Percentiles rank a stretch among this genome's conserved stretches.
These are phyloP conservation scores for Trypanosomatidae sp. DNA, from an alignment of 208 protist genomes.

Conservation along the genomic window DNA sequence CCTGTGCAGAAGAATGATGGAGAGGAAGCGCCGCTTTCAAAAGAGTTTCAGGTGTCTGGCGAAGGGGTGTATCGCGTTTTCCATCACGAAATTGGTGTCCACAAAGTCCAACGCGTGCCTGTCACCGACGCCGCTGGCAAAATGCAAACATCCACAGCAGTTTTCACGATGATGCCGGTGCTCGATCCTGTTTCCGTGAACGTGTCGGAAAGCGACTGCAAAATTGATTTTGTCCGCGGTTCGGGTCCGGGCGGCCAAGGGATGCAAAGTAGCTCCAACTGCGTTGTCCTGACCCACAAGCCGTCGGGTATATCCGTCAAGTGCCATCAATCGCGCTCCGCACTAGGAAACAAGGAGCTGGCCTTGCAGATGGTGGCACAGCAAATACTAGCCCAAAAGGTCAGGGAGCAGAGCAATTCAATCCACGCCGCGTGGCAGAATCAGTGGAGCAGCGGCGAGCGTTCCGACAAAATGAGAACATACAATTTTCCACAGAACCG, in stretches of 20 bases:
- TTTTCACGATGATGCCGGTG: constrained; percentile 85
- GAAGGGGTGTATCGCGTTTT: constrained; percentile 79
- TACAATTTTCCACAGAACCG: constrained; percentile 93
- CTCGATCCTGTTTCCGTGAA: constrained; percentile 89
- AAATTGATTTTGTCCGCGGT: constrained; percentile 86
- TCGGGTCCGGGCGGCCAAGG: constrained; percentile 89
- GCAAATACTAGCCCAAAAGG: constrained; percentile 59
- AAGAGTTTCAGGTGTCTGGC: constrained; percentile 54
- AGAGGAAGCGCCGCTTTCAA: constrained; percentile 16
- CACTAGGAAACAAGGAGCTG: constrained; percentile 86
- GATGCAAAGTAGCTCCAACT: constrained; percentile 91
- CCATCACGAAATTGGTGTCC: constrained; percentile 89
- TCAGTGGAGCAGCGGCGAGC: constrained; percentile 90
- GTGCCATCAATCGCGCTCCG: constrained; percentile 88
- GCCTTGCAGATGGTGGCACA: constrained; percentile 88
- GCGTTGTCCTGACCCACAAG: constrained; percentile 81
- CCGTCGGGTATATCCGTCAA: constrained; percentile 91
- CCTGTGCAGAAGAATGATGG: constrained; percentile 30
- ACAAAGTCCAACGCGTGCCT: constrained; percentile 92
- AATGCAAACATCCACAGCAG: constrained; percentile 92
- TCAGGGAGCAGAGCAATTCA: constrained; percentile 76
- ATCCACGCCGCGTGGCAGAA: constrained; percentile 74
- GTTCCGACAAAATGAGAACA: constrained; percentile 90
- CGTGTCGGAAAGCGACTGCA: constrained; percentile 86
- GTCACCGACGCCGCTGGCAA: constrained; percentile 85